A percentile compares a stretch with the other conserved stretches of the same genome.
These are phyloP conservation scores for Neopestalotiopsis clavispora DNA, from an alignment of 2,329 filamentous ascomycete species.

Conservation along the genomic window DNA sequence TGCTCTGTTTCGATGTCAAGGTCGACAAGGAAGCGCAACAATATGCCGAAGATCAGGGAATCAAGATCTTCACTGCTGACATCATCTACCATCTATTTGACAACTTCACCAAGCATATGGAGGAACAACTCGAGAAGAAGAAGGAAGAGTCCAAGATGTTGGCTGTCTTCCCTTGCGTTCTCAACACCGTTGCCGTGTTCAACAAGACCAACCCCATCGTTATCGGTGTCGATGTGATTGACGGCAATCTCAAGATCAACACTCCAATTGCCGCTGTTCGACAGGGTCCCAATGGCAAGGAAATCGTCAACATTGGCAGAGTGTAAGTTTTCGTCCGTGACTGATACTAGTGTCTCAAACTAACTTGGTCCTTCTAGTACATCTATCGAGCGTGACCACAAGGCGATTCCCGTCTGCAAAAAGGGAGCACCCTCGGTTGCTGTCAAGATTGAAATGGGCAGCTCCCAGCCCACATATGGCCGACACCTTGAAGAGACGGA, in stretches of 20 bases:
- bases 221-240: constrained; percentile 92
- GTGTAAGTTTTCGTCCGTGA: constrained; percentile 69
- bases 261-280: constrained; percentile 91
- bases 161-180: constrained; percentile 95
- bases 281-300: constrained; percentile 82
- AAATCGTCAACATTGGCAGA: constrained; percentile 84
- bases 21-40: constrained; percentile 93
- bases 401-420: constrained; percentile 89
- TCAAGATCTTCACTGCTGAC: constrained; percentile 98
- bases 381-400: constrained; percentile 97
- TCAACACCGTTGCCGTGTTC: constrained; percentile 90
- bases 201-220: constrained; percentile 98
- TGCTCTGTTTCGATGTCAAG: constrained; percentile 99
- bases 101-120: constrained; percentile 94
- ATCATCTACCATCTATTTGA: constrained; percentile 99
- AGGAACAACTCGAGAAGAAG: constrained; percentile 82
- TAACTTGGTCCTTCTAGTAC: constrained; percentile 58
- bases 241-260: constrained; percentile 83
- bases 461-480: constrained; percentile 91
- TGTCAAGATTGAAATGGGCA: constrained; percentile 93
- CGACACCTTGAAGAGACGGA: constrained; percentile 94
- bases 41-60: constrained; percentile 90
- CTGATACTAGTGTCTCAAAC: constrained; percentile 10
- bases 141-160: constrained; percentile 96
- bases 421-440: constrained; percentile 97